A percentile compares a stretch with the other conserved stretches of the same genome.
Evolutionary conservation across 768 basidiomycete genomes (phyloP).

Genomic region (Lentinula aciculospora): DNA sequence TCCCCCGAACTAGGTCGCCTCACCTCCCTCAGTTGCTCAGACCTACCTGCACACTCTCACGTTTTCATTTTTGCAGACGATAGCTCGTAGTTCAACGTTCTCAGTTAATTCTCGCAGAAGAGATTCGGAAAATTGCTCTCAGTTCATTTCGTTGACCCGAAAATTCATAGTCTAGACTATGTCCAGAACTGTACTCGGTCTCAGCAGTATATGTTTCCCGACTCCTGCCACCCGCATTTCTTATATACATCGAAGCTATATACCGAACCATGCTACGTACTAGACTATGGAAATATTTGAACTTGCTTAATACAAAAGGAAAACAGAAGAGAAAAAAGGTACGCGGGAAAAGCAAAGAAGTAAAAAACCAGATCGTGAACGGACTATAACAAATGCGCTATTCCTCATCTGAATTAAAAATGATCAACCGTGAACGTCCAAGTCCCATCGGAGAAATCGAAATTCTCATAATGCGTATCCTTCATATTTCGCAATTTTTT

Average conservation of each 20-base stretch:
- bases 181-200: background rate
- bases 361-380: background rate
- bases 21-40: too few species aligned
- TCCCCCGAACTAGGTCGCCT: background rate
- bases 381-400: too few species aligned
- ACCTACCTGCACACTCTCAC: too few species aligned
- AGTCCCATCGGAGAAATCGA: slow-evolving; percentile 73
- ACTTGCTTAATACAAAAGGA: background rate
- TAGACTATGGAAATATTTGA: background rate
- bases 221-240: too few species aligned
- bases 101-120: too few species aligned
- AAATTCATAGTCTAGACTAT: background rate
- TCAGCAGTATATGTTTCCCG: background rate
- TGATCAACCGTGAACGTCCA: slow-evolving; percentile 96
- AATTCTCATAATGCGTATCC: slow-evolving; percentile 79
- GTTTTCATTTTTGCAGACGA: too few species aligned
- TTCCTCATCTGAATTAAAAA: slow-evolving; percentile 51
- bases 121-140: too few species aligned
- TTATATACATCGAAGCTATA: background rate
- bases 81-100: too few species aligned
- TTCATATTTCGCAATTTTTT: slow-evolving; percentile 82
- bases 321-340: background rate
- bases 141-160: background rate
- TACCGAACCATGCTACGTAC: too few species aligned
- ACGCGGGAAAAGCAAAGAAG: background rate